Conservation (phyloP, 805 yeast genomes). For the Kazachstania viticola region DNA sequence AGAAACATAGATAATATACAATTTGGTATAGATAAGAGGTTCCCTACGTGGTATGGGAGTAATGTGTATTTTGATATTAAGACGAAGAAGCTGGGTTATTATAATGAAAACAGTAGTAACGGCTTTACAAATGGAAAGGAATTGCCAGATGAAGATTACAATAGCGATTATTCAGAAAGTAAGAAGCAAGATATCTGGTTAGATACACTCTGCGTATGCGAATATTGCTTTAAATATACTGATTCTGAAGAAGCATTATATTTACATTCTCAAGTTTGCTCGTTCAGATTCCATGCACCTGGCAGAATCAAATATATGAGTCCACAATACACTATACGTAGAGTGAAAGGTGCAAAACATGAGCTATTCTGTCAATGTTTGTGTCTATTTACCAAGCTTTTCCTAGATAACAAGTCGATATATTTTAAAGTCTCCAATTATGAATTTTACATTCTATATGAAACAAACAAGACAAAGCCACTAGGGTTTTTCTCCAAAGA, state of each 20-base stretch:
- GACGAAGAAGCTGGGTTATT: constrained; percentile 4
- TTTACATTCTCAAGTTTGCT: constrained; percentile 40
- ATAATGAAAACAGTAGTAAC: constrained; percentile 4
- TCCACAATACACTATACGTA: constrained; percentile 43
- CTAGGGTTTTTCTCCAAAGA: constrained; percentile 94
- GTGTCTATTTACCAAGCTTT: constrained; percentile 76
- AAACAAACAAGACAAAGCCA: constrained; percentile 36
- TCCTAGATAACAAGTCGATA: constrained; percentile 80
- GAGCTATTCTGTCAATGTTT: constrained; percentile 69
- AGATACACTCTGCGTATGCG: constrained; percentile 60
- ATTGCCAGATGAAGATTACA: constrained; percentile 1
- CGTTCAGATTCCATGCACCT: constrained; percentile 33
- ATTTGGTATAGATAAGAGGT: constrained; percentile 49
- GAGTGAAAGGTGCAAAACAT: constrained; percentile 55
- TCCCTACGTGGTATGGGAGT: constrained; percentile 83
- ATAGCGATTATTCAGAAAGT: background rate
- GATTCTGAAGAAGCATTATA: constrained; percentile 33
- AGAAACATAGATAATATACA: constrained; percentile 56
- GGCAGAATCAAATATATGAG: constrained; percentile 67
- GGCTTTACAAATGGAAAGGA: too few relatives aligned
- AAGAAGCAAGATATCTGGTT: constrained; percentile 34
- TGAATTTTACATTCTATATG: constrained; percentile 68
- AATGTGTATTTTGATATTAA: constrained; percentile 54
- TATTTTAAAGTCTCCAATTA: constrained; percentile 69
- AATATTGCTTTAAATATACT: constrained; percentile 74